Percentiles rank a stretch among this genome's conserved stretches.
These are phyloP conservation scores for Ogataea pilisensis DNA, from an alignment of 805 yeast genomes.

Conservation along the genomic window DNA sequence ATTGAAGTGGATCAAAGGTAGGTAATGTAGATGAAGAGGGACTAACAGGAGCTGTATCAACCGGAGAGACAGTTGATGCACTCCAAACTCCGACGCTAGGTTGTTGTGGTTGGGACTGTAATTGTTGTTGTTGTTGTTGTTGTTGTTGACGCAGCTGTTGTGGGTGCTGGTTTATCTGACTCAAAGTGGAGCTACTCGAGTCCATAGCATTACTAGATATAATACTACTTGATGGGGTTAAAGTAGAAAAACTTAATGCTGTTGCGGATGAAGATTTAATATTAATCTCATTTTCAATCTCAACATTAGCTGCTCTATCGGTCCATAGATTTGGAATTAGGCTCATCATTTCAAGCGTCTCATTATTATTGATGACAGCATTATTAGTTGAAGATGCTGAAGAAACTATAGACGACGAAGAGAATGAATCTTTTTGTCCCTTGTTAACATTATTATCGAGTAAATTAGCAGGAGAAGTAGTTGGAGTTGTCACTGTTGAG, in stretches of 20 bases:
- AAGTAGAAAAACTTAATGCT: slow-evolving; percentile 6
- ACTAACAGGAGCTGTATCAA: not conserved
- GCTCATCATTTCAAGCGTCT: slow-evolving; percentile 19
- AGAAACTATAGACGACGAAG: not conserved
- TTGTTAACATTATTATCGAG: slow-evolving; percentile 7
- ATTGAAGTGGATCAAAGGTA: not conserved
- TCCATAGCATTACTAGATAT: slow-evolving; percentile 4
- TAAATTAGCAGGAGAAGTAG: slow-evolving; percentile 16
- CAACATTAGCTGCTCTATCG: slow-evolving; percentile 2
- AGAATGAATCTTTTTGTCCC: slow-evolving; percentile 3
- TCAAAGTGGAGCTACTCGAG: not conserved
- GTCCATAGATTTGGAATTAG: slow-evolving; percentile 26
- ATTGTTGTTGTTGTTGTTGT: slow-evolving; percentile 1
- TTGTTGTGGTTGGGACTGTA: slow-evolving; percentile 2
- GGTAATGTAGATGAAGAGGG: not conserved
- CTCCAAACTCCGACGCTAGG: slow-evolving; percentile 2
- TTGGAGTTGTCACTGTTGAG: slow-evolving; percentile 18
- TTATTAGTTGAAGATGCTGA: not conserved
- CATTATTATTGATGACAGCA: not conserved
- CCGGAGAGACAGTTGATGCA: not conserved
- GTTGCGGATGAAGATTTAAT: not conserved
- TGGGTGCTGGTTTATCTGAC: slow-evolving; percentile 3
- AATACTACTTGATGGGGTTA: slow-evolving; percentile 4
- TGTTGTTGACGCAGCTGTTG: slow-evolving; percentile 4
- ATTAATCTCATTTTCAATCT: not conserved